Percentiles rank a stretch among this genome's conserved stretches.
phyloP scores from a whole-genome alignment of 208 protist species.

The Leishmania tarentolae region DNA sequence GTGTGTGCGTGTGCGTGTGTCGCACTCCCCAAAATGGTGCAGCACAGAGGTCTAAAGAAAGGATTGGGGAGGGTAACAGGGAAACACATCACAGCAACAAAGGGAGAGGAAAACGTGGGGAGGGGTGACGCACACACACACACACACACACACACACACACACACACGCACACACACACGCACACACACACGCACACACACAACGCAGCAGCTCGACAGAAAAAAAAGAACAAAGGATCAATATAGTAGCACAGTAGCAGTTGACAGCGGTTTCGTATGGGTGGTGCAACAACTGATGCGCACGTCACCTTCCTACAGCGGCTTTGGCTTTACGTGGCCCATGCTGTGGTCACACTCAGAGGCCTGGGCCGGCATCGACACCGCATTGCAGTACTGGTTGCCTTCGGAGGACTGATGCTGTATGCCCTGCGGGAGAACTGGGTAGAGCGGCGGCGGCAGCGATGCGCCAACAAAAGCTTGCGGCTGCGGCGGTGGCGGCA shows the following conservation, averaged over 20 bases:
- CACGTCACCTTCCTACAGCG: constrained; percentile 10
- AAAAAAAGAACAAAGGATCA: neutral
- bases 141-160: neutral
- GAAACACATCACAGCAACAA: neutral
- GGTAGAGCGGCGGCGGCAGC: constrained; percentile 32
- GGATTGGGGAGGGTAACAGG: neutral
- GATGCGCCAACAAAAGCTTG: constrained; percentile 18
- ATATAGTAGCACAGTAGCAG: neutral
- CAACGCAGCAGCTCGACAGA: neutral
- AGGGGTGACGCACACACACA: neutral
- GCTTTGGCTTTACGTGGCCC: constrained; percentile 19
- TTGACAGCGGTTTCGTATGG: neutral
- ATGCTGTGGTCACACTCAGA: constrained; percentile 6
- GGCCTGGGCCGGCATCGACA: neutral
- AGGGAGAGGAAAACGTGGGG: neutral
- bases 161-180: neutral
- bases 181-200: neutral
- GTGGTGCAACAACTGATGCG: neutral
- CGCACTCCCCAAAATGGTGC: neutral
- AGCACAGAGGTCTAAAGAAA: neutral
- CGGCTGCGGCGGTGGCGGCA: constrained; percentile 34
- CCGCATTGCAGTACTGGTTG: constrained; percentile 5
- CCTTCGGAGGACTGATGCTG: neutral
- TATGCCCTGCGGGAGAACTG: neutral
- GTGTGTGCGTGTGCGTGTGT: neutral